A percentile compares a stretch with the other conserved stretches of the same genome.
These are phyloP conservation scores for Geotrichum candidum DNA, from an alignment of 1,139 yeast species.

Conservation along the genomic window DNA sequence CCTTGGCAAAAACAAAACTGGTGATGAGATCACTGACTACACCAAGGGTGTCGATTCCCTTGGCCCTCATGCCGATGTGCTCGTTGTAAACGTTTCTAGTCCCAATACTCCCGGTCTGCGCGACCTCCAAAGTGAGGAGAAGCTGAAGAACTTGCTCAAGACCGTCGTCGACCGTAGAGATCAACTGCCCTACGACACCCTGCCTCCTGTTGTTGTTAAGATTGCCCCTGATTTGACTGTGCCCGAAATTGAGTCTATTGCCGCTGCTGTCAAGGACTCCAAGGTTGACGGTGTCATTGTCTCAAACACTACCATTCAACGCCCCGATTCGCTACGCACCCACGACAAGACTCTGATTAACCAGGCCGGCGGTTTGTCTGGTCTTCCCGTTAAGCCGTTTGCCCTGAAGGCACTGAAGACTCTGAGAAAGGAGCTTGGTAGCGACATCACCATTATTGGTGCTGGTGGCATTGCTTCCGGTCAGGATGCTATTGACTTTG, in stretches of 20 bases:
- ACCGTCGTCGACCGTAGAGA: constrained; percentile 41
- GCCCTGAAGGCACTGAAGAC: constrained; percentile 64
- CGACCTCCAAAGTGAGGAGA: constrained; percentile 72
- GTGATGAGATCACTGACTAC: constrained; percentile 85
- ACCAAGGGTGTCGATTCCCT: constrained; percentile 74
- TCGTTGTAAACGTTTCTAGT: constrained; percentile 88
- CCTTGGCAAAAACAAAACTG: constrained; percentile 85
- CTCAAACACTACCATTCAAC: constrained; percentile 82
- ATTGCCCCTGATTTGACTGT: constrained; percentile 90
- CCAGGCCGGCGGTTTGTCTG: constrained; percentile 87
- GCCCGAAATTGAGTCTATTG: constrained; percentile 76
- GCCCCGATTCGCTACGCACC: constrained; percentile 58
- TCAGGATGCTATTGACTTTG: constrained; percentile 83
- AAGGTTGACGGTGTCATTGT: constrained; percentile 87
- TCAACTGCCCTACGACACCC: constrained; percentile 23
- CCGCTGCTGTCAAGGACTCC: constrained; percentile 68
- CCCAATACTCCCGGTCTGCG: constrained; percentile 96
- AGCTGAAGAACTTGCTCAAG: constrained; percentile 58
- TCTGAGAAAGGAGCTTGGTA: constrained; percentile 71
- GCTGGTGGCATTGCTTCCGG: constrained; percentile 91
- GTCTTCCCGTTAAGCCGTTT: constrained; percentile 81
- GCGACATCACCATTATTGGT: constrained; percentile 70
- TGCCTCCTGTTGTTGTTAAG: constrained; percentile 72
- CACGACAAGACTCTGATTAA: constrained; percentile 38
- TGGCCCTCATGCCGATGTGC: constrained; percentile 80